A percentile compares a stretch with the other conserved stretches of the same genome.
Conservation (phyloP, 2,329 filamentous ascomycete genomes). For the Fusarium zealandicum region DNA sequence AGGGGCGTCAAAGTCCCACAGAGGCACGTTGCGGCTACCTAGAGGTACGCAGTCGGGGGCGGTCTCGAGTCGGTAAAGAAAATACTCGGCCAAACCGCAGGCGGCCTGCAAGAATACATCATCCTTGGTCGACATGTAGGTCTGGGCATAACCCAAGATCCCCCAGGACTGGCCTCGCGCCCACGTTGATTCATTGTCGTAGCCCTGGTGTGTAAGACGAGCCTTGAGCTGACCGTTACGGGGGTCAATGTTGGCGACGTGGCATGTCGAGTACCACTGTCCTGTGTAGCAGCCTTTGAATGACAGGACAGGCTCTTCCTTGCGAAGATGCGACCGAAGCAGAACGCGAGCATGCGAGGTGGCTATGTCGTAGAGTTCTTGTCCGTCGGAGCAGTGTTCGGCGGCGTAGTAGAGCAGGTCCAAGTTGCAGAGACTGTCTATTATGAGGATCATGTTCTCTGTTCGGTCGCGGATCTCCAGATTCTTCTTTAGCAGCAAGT, state of each 20-base stretch:
- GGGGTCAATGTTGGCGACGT: slow-evolving; percentile 53
- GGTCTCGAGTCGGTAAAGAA: slow-evolving; percentile 49
- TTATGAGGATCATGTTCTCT: slow-evolving; percentile 50
- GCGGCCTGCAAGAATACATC: slow-evolving; percentile 51
- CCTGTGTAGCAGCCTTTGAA: slow-evolving; percentile 23
- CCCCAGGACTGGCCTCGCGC: slow-evolving; percentile 58
- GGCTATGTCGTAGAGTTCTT: slow-evolving; percentile 45
- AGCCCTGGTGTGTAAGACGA: slow-evolving; percentile 55
- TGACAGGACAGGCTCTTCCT: slow-evolving; percentile 30
- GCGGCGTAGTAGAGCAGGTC: slow-evolving; percentile 49
- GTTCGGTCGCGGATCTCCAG: slow-evolving; percentile 40
- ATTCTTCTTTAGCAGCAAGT: slow-evolving; percentile 46
- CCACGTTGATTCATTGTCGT: slow-evolving; percentile 56
- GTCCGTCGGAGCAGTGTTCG: slow-evolving; percentile 42
- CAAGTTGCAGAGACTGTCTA: slow-evolving; percentile 52
- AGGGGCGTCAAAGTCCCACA: slow-evolving; percentile 53
- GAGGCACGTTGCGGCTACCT: slow-evolving; percentile 36
- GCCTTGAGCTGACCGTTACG: no score
- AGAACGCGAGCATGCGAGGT: slow-evolving; percentile 50
- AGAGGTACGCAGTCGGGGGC: slow-evolving; percentile 27
- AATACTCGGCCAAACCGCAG: slow-evolving; percentile 55
- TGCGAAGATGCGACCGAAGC: slow-evolving; percentile 48
- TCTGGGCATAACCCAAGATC: slow-evolving; percentile 57
- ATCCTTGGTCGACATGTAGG: slow-evolving; percentile 56
- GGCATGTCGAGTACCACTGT: slow-evolving; percentile 27